Evolutionary conservation across 1,284 basidiomycete species (phyloP).

Genomic region (Cystobasidium sp.): DNA sequence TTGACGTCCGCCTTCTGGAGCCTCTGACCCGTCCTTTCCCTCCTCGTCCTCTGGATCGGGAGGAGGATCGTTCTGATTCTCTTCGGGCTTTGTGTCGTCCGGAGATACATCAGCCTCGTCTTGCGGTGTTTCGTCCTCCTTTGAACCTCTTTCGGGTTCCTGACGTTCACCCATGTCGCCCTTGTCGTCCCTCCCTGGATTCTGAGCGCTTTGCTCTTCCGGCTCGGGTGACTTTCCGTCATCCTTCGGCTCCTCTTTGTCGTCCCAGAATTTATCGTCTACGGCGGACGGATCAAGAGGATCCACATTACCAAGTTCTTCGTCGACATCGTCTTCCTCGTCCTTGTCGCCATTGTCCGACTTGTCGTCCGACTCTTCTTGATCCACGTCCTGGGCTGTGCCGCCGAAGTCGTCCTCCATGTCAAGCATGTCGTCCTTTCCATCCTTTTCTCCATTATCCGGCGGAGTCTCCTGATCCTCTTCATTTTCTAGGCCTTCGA

Average conservation of each 20-base stretch:
- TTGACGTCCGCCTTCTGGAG: constrained; percentile 59
- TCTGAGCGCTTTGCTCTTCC: constrained; percentile 54
- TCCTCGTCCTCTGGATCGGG: background rate
- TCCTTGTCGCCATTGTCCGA: constrained; percentile 64
- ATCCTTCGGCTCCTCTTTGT: constrained; percentile 60
- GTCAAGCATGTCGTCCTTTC: constrained; percentile 64
- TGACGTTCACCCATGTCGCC: constrained; percentile 56
- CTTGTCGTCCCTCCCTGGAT: constrained; percentile 58
- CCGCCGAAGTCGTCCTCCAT: constrained; percentile 66
- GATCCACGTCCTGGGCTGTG: constrained; percentile 47
- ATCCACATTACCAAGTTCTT: constrained; percentile 83
- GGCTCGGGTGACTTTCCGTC: constrained; percentile 55
- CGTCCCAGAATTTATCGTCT: constrained; percentile 96
- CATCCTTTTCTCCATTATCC: constrained; percentile 63
- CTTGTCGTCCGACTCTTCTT: constrained; percentile 64
- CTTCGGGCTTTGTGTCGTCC: no score
- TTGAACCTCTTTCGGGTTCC: constrained; percentile 56
- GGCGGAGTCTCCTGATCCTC: constrained; percentile 64
- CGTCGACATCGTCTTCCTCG: constrained; percentile 70
- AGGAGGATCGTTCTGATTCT: no score
- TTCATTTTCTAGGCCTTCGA: constrained; percentile 86
- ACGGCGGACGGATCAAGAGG: constrained; percentile 82
- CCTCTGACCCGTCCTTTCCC: background rate
- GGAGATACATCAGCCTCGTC: constrained; percentile 32
- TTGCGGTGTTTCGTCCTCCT: constrained; percentile 55